phyloP scores from a whole-genome alignment of 805 yeast genomes.

The Nakazawaea ambrosiae region DNA sequence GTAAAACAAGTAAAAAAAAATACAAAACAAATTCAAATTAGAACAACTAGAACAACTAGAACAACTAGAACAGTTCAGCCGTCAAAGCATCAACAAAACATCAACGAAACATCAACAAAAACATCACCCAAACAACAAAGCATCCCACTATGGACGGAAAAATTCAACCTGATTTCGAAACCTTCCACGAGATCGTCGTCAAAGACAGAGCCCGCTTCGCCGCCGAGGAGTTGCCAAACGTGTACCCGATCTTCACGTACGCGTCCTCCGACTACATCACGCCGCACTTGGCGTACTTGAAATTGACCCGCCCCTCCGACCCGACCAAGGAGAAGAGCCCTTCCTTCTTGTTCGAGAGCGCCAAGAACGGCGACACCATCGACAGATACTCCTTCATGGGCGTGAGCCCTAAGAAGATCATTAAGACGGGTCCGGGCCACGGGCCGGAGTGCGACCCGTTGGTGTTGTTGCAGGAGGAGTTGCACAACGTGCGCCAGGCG shows the following conservation, averaged over 20 bases:
- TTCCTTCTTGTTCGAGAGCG: conserved; percentile 83
- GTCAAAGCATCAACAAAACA: no score
- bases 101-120: no score
- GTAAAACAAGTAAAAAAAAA: no score
- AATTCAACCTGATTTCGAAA: conserved; percentile 46
- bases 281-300: conserved; percentile 86
- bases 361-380: conserved; percentile 80
- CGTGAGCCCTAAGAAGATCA: conserved; percentile 69
- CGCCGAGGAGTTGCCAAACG: conserved; percentile 39
- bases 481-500: conserved; percentile 58
- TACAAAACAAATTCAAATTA: no score
- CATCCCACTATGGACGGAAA: conserved; percentile 12
- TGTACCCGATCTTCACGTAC: conserved; percentile 75
- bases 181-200: conserved; percentile 32
- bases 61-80: no score
- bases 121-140: no score
- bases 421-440: conserved; percentile 70
- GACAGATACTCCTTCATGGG: conserved; percentile 93
- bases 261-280: conserved; percentile 74
- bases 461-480: conserved; percentile 63
- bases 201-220: conserved; percentile 24
- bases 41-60: no score
- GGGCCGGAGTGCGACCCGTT: conserved; percentile 76
- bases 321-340: conserved; percentile 43
- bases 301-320: conserved; percentile 62